Base-by-base conservation (phyloP, 805 yeast genomes). In the Myxozyma geophila region DNA sequence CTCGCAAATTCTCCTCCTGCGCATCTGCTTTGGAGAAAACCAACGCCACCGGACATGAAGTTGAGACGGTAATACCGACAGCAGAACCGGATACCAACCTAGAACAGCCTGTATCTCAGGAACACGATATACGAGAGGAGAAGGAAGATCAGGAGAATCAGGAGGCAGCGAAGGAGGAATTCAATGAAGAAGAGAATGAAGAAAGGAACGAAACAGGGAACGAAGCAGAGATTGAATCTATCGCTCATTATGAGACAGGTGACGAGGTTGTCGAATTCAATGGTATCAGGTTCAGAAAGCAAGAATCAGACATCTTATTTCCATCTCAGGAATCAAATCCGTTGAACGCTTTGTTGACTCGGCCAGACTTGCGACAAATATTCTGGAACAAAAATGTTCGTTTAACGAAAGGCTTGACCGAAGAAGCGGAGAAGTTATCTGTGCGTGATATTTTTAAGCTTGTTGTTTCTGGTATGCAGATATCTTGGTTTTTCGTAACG, bases 371-470 rank as follows among this genome's bases (percentile, higher is more conserved):
- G 17, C 23, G 46, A 36, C 15, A 51, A 36, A 15, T 35, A 2
- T 56, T 63, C 23, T 35, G 19, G 40, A 60, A 41, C 9, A 44
- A 63, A 21, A 63, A 63, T 33, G 52, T 63, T 12, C n/a, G 54
- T n/a, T 39, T 55, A 17, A 43, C 48, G 12, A 59, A 60, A 28
- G 55, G 60, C 17, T 28, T 60, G 28, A 21, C 15, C 17, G 46
- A 47, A 2, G 36, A 40, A 19, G 57, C 61, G 2, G 49, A 51
- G 19, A 51, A 35, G 8, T 28, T 61, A 15, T n/a, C 7, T 1
- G 28, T 60, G 19, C 44, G 49, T 2, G 58, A 60, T 33, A 41
- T 51, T 17, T 48, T 46, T 17, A 40, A 60, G 19, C 58, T 60
- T 40, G 62, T 58, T 6, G 46, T 51, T 8, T 50, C 62, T 6